Evolutionary conservation across 148 eudicot species (phyloP), one percentile per base, ranked within the genome.

Genomic region (Gaultheria prostrata): DNA sequence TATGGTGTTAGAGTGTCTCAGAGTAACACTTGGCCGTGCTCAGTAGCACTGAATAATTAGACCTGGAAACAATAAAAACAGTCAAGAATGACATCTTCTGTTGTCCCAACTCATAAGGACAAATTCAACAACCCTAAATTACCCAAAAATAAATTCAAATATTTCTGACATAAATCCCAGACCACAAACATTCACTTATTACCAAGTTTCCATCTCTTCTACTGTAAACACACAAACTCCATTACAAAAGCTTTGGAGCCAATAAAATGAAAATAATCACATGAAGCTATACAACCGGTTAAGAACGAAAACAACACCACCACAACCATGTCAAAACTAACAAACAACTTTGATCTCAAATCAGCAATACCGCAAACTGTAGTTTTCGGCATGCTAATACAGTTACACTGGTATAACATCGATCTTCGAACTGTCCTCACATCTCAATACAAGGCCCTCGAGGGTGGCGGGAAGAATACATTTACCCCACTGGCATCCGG

Each of bases 401-500:
- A 43, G 15, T 85, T 91, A 95, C 75, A 95, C 98, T 8, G 98
- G 97, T 85, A 95, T 94, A 45, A 93, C 96, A 81, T 95, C 98
- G 70, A 89, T 87, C 86, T 94, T 94, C 1, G 98, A 94, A 77
- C 97, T 83, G 82, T 95, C 98, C 86, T 95, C 98, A 81, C 97
- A 95, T 89, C 97, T 92, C 94, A 95, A 89, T n/a, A 94, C 94
- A 59, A 95, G 85, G 17, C 98, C 98, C 81, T 95, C 98, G 3
- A 95, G 92, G 87, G 87, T 93, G 69, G 97, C 93, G 0, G 98
- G 98, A 51, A 95, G 93, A 78, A 94, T 93, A 77, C 95, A 94
- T 54, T 86, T 92, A n/a, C 86, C 84, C 98, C 98, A 95, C 85
- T 94, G 98, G 92, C 98, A 95, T 82, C 98, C 98, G 9, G 97